These are phyloP conservation scores for Solanum phureja DNA, from an alignment of 257 asterid species.

Conservation along the genomic window DNA sequence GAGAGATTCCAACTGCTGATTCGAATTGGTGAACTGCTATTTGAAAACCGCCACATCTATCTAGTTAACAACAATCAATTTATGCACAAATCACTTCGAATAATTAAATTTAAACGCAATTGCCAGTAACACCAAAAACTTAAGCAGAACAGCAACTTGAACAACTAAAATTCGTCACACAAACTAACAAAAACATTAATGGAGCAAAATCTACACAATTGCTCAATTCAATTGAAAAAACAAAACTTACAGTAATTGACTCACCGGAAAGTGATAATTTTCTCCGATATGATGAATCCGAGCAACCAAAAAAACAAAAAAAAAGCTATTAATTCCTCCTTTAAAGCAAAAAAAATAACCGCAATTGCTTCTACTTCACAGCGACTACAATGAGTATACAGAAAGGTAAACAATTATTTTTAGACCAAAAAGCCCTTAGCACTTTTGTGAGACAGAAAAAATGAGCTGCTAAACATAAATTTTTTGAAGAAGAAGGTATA, in stretches of 20 bases:
- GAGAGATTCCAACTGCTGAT: background rate
- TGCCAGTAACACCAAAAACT: background rate
- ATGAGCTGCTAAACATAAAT: background rate
- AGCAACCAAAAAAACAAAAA: background rate
- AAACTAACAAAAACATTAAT: background rate
- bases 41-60: background rate
- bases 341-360: background rate
- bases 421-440: background rate
- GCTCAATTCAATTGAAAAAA: background rate
- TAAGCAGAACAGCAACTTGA: background rate
- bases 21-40: background rate
- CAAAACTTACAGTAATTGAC: background rate
- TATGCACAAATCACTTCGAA: background rate
- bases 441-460: background rate
- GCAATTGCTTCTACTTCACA: background rate
- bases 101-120: background rate
- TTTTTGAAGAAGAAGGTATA: background rate
- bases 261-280: background rate
- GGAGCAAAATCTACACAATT: background rate
- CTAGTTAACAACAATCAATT: background rate
- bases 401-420: background rate
- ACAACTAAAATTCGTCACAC: background rate
- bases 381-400: background rate
- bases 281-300: background rate
- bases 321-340: background rate